Evolutionary conservation across 257 asterid genomes (phyloP).

Genomic region (Solanum bulbocastanum): DNA sequence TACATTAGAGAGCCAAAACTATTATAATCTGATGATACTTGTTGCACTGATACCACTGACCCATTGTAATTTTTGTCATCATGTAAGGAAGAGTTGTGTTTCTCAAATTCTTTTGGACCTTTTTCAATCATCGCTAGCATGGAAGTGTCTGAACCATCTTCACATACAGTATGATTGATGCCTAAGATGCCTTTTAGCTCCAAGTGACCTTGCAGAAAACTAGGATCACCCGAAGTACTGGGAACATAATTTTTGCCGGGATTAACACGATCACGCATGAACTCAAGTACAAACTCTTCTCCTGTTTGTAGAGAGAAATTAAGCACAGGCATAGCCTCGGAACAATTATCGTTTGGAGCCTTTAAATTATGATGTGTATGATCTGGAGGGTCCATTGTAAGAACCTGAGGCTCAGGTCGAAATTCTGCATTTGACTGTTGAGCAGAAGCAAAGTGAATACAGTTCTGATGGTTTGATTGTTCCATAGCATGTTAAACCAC

Average conservation of each 20-base stretch:
- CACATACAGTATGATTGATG: constrained; percentile 44
- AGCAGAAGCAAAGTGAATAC: constrained; percentile 21
- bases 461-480: constrained; percentile 30
- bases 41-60: constrained; percentile 20
- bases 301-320: constrained; percentile 94
- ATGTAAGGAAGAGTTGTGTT: constrained; percentile 23
- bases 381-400: constrained; percentile 30
- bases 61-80: constrained; percentile 32
- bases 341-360: constrained; percentile 25
- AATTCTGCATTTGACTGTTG: constrained; percentile 32
- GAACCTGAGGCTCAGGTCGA: constrained; percentile 36
- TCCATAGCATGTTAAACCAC: constrained; percentile 34
- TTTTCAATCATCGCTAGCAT: constrained; percentile 33
- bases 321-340: constrained; percentile 58
- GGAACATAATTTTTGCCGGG: constrained; percentile 43
- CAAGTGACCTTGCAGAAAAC: constrained; percentile 38
- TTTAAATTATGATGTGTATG: constrained; percentile 25
- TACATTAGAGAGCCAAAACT: constrained; percentile 19
- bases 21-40: constrained; percentile 31
- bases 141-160: constrained; percentile 50
- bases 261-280: constrained; percentile 76
- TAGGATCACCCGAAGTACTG: constrained; percentile 45
- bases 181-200: constrained; percentile 57
- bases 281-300: constrained; percentile 85
- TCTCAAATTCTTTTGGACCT: constrained; percentile 28